phyloP scores from a whole-genome alignment of 2,329 filamentous ascomycete genomes.

The Claviceps quebecensis region DNA sequence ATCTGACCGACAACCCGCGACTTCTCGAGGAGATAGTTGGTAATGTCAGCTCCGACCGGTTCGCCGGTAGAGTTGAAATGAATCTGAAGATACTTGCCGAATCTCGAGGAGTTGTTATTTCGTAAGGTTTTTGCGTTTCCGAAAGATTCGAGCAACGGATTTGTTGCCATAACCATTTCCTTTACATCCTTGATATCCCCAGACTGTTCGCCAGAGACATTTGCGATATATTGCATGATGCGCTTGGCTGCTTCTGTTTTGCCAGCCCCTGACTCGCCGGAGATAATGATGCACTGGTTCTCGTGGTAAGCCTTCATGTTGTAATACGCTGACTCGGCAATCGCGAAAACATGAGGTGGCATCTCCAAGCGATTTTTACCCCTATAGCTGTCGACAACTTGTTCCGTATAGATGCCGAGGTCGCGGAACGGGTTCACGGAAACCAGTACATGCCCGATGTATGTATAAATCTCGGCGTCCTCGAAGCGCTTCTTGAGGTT shows the following conservation, averaged over 20 bases:
- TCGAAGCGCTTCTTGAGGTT: conserved; percentile 98
- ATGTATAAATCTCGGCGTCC: conserved; percentile 96
- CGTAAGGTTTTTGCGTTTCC: conserved; percentile 95
- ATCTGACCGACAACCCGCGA: conserved; percentile 92
- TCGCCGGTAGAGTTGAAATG: conserved; percentile 88
- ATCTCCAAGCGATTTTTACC: conserved; percentile 95
- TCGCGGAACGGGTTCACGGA: conserved; percentile 98
- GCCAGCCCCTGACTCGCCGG: conserved; percentile 91
- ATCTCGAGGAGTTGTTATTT: conserved; percentile 97
- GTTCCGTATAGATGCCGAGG: conserved; percentile 92
- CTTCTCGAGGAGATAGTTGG: conserved; percentile 95
- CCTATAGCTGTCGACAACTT: conserved; percentile 83
- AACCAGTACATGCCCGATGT: conserved; percentile 98
- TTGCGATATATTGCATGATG: conserved; percentile 99
- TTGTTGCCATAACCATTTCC: conserved; percentile 98
- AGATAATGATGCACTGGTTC: conserved; percentile 99
- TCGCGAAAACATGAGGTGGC: conserved; percentile 92
- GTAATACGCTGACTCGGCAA: conserved; percentile 93
- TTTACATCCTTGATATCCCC: conserved; percentile 92
- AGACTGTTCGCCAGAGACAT: conserved; percentile 73
- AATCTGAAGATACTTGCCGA: conserved; percentile 96
- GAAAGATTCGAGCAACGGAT: conserved; percentile 91
- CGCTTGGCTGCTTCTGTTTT: conserved; percentile 98
- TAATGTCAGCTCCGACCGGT: conserved; percentile 91
- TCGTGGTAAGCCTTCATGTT: conserved; percentile 99